phyloP scores from a whole-genome alignment of 192 early-diverging fungal genomes.

The Spizellomyces punctatus region DNA sequence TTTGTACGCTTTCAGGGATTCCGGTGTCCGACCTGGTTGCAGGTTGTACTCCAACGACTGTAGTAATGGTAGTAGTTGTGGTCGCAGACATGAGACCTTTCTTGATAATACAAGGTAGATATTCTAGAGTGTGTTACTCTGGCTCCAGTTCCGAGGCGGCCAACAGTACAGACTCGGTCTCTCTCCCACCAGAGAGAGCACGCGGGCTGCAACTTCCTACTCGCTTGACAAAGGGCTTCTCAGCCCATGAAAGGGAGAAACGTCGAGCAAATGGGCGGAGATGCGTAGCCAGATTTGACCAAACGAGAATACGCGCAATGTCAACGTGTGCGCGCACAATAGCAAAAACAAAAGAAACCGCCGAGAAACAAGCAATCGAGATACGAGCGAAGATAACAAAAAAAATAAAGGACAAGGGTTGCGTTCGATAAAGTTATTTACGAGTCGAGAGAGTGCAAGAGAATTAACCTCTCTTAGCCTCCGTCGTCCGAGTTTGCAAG shows the following conservation, averaged over 20 bases:
- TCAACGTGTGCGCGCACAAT: no score
- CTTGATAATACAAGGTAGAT: not conserved
- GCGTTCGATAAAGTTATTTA: no score
- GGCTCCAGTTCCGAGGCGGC: conserved; percentile 13
- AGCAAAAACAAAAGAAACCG: no score
- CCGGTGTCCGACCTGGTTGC: not conserved
- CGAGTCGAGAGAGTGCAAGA: no score
- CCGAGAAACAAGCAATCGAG: no score
- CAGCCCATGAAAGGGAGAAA: conserved; percentile 4
- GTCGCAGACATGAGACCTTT: conserved; percentile 3
- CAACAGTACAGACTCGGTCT: not conserved
- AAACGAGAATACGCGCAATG: no score
- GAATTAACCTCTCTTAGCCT: no score
- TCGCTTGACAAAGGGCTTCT: not conserved
- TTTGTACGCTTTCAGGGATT: not conserved
- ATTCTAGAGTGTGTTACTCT: conserved; percentile 4
- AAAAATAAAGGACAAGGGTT: no score
- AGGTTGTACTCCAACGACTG: conserved; percentile 2
- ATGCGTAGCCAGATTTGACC: no score
- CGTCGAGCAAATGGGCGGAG: no score
- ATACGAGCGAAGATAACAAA: no score
- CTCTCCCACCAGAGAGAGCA: not conserved
- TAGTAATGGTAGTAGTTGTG: conserved; percentile 32
- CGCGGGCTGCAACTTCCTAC: not conserved
- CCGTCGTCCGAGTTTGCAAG: no score